A percentile compares a stretch with the other conserved stretches of the same genome.
These are phyloP conservation scores for Metschnikowia drakensbergensis DNA, from an alignment of 805 yeast genomes.

Conservation along the genomic window DNA sequence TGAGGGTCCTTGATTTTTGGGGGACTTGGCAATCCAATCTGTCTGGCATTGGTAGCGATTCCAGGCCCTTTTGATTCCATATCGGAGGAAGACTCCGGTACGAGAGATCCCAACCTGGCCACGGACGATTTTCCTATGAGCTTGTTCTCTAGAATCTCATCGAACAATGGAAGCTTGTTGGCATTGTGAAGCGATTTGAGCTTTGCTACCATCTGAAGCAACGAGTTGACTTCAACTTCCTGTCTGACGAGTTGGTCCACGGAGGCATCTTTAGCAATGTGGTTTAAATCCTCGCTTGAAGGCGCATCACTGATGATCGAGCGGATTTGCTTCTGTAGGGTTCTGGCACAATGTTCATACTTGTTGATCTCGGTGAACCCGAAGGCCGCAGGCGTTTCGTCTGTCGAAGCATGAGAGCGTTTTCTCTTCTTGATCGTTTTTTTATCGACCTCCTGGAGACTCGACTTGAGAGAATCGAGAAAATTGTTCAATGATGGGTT, in stretches of 20 bases:
- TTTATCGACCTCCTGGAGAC: not conserved
- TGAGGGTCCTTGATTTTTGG: conserved; percentile 62
- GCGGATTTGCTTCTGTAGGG: conserved; percentile 41
- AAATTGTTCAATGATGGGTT: not conserved
- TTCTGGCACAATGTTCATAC: conserved; percentile 37
- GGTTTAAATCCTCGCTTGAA: conserved; percentile 39
- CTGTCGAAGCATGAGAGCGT: not conserved
- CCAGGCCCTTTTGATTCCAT: too few species aligned
- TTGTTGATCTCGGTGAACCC: conserved; percentile 39
- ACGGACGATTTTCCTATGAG: conserved; percentile 8
- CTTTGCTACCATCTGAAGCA: conserved; percentile 56
- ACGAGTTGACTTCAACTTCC: conserved; percentile 49
- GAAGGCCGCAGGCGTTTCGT: conserved; percentile 8
- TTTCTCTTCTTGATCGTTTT: not conserved
- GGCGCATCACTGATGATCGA: conserved; percentile 51
- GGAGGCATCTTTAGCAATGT: conserved; percentile 26
- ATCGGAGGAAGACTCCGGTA: not conserved
- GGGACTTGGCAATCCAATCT: conserved; percentile 51
- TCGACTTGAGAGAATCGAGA: conserved; percentile 1
- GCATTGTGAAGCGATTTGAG: conserved; percentile 51
- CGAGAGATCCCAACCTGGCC: not conserved
- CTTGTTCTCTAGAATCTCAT: conserved; percentile 46
- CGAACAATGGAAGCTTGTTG: conserved; percentile 50
- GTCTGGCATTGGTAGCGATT: not conserved
- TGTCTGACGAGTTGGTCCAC: conserved; percentile 44